Base-by-base conservation (phyloP, 2,329 filamentous ascomycete genomes). In the Aspergillus aculeatus region DNA sequence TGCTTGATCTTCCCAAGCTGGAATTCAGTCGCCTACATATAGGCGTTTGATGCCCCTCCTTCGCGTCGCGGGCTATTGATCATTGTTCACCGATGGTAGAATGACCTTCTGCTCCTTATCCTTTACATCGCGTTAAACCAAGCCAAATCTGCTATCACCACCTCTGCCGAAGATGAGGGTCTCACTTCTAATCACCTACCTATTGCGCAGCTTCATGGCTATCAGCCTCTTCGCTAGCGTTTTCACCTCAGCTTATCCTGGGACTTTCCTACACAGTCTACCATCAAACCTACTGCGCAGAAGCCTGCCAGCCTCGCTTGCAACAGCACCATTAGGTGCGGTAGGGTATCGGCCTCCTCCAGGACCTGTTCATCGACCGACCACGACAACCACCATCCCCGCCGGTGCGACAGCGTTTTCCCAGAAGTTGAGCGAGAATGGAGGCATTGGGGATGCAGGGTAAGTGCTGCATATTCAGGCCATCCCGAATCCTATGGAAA, bases 301-400 rank as follows among this genome's bases (percentile, higher is more conserved):
- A 35, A 67, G 66, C 48, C 41, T 69, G 4, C 67, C 65, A 12
- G 67, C 50, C 23, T 68, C 66, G 23, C 65, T 67, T 23, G 60
- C 51, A 14, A 59, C 59, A 14, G 65, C 64, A 9, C 65, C 67
- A 31, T 41, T 57, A 58, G 66, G 63, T 9, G 66, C 67, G 49
- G 57, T 68, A 6, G 66, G 66, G 32, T 56, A 65, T 55, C 62
- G 65, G 16, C 61, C 65, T 54, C 62, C 63, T 24, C 61, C 63
- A 12, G 63, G 63, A 1, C 65, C 62, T 24, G 47, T 63, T 24
- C 31, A 53, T 24, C 23, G 51, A 12, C 50, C 44, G 16, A 26
- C 57, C 19, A 29, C 23, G 19, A 51, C 50, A 29, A 49, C 47
- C 26, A 54, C 49, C 11, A 21, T 56, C 7, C 48, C 61, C 24